Conservation (phyloP, 2,329 filamentous ascomycete species). For the Sclerotinia sclerotiorum region DNA sequence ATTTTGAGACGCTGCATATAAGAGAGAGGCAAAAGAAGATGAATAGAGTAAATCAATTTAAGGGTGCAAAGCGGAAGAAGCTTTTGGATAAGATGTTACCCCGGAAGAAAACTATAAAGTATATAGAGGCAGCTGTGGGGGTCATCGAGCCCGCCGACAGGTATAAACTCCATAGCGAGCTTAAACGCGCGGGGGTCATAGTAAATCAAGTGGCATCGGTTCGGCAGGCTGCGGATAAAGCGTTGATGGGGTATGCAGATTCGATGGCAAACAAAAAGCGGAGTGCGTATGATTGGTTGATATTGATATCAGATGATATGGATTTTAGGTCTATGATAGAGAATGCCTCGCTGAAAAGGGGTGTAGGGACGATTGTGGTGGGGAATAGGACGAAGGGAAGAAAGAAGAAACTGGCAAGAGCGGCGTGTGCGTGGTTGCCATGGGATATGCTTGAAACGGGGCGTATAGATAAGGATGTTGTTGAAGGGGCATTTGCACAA, state of each 20-base stretch:
- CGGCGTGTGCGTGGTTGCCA: neutral
- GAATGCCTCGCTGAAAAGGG: neutral
- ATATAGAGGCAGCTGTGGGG: neutral
- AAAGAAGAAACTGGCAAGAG: neutral
- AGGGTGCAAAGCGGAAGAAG: neutral
- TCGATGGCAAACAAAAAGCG: neutral
- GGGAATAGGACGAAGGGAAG: neutral
- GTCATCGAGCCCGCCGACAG: neutral
- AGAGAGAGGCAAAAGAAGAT: neutral
- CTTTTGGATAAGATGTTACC: neutral
- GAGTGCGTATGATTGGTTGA: neutral
- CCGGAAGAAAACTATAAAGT: neutral
- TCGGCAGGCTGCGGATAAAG: neutral
- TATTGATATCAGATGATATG: conserved; percentile 8
- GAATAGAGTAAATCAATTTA: neutral
- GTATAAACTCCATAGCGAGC: conserved; percentile 3
- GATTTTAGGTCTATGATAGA: neutral
- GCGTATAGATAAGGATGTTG: neutral
- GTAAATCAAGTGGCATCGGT: neutral
- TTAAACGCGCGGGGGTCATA: neutral
- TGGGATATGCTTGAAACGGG: neutral
- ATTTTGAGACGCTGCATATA: neutral
- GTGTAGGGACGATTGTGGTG: neutral
- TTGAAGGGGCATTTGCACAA: neutral
- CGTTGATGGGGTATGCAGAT: neutral